Conservation (phyloP, 345 rosid species). For the Chamaenerion angustifolium region DNA sequence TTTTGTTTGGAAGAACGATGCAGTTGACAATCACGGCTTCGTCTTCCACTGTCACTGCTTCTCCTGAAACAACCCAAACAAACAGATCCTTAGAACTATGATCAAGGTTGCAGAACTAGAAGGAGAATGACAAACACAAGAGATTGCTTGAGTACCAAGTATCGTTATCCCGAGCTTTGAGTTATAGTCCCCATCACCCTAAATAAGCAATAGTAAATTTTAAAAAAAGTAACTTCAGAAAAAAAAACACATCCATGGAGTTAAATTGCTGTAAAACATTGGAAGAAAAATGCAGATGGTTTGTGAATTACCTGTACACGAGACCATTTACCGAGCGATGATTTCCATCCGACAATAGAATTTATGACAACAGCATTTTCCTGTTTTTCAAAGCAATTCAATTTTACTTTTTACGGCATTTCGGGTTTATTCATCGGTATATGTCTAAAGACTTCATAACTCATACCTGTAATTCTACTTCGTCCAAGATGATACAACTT, state of each 20-base stretch:
- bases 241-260: too few species aligned
- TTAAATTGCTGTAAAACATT: too few species aligned
- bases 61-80: conserved; percentile 34
- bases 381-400: conserved; percentile 19
- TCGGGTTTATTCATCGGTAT: background rate
- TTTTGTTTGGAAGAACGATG: conserved; percentile 71
- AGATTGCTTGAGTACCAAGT: conserved; percentile 32
- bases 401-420: background rate
- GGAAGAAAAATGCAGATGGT: background rate
- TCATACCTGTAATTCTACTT: conserved; percentile 52
- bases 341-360: conserved; percentile 74
- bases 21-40: conserved; percentile 56
- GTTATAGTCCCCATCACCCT: conserved; percentile 64
- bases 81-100: background rate
- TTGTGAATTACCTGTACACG: conserved; percentile 43
- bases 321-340: conserved; percentile 72
- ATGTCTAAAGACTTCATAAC: too few species aligned
- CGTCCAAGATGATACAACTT: conserved; percentile 63
- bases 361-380: conserved; percentile 66
- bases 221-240: background rate
- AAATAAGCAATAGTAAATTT: background rate
- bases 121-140: background rate
- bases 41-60: conserved; percentile 72
- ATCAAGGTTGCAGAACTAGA: background rate
- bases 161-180: conserved; percentile 66